phyloP scores from a whole-genome alignment of 129 eudicot species.

The Arctium lappa region DNA sequence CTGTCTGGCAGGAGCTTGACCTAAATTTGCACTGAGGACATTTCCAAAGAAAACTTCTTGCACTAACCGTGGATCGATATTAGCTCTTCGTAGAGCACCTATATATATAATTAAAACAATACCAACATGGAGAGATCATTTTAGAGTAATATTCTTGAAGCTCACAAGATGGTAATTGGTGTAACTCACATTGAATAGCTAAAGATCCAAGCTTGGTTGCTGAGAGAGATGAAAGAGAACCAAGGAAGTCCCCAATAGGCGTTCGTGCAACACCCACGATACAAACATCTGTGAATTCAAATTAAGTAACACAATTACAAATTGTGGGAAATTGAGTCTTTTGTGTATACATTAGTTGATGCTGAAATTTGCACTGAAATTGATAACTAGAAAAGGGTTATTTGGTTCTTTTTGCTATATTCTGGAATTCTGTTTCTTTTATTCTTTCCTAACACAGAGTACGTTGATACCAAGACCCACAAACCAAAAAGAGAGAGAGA shows the following conservation, averaged over 20 bases:
- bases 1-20: constrained; percentile 98
- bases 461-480: no score
- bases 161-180: background rate
- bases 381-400: background rate
- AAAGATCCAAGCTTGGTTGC: constrained; percentile 90
- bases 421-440: no score
- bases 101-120: background rate
- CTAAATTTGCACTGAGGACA: constrained; percentile 95
- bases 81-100: constrained; percentile 86
- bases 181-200: constrained; percentile 58
- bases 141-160: background rate
- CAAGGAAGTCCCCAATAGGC: constrained; percentile 86
- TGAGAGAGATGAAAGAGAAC: constrained; percentile 77
- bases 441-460: no score
- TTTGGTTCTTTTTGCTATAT: no score
- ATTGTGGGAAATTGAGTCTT: no score
- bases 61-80: constrained; percentile 67
- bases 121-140: background rate
- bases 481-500: background rate
- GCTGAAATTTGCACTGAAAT: background rate
- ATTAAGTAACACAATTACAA: background rate
- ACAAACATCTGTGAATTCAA: constrained; percentile 61
- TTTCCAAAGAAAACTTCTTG: constrained; percentile 96
- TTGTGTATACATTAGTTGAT: background rate
- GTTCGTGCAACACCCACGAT: constrained; percentile 90